Evolutionary conservation across 106 monocot species (phyloP).

Genomic region (Triglochin maritima): DNA sequence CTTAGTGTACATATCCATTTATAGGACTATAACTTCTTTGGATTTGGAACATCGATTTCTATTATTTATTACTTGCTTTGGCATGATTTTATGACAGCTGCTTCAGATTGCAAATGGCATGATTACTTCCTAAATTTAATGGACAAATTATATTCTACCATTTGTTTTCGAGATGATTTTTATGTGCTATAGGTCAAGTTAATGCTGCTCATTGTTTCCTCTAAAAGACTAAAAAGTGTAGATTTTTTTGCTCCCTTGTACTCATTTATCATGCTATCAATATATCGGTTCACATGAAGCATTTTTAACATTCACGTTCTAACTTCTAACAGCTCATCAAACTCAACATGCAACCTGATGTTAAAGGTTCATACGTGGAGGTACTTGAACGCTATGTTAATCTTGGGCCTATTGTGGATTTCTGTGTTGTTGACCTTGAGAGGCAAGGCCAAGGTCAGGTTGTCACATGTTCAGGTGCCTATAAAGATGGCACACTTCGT

Average conservation of each 20-base stretch:
- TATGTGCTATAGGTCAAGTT: too few relatives aligned
- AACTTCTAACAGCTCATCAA: slow-evolving; percentile 59
- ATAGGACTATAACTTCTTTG: background rate
- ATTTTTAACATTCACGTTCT: background rate
- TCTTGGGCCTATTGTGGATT: slow-evolving; percentile 96
- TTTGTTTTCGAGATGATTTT: too few relatives aligned
- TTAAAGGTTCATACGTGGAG: slow-evolving; percentile 94
- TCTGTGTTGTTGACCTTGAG: slow-evolving; percentile 98
- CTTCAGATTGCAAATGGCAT: too few relatives aligned
- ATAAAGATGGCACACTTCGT: slow-evolving; percentile 94
- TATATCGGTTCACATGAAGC: too few relatives aligned
- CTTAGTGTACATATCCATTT: background rate
- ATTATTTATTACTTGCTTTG: too few relatives aligned
- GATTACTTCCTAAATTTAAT: too few relatives aligned
- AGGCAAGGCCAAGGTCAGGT: slow-evolving; percentile 99
- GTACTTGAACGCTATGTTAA: slow-evolving; percentile 92
- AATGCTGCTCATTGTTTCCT: too few relatives aligned
- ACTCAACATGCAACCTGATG: slow-evolving; percentile 92
- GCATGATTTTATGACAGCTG: too few relatives aligned
- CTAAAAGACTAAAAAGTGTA: too few relatives aligned
- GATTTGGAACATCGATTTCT: too few relatives aligned
- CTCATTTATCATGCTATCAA: background rate
- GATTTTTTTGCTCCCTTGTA: too few relatives aligned
- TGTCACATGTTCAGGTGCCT: slow-evolving; percentile 96
- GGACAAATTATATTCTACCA: too few relatives aligned